Base-by-base conservation (phyloP, 805 yeast species). In the Barnettozyma wickerhamii region DNA sequence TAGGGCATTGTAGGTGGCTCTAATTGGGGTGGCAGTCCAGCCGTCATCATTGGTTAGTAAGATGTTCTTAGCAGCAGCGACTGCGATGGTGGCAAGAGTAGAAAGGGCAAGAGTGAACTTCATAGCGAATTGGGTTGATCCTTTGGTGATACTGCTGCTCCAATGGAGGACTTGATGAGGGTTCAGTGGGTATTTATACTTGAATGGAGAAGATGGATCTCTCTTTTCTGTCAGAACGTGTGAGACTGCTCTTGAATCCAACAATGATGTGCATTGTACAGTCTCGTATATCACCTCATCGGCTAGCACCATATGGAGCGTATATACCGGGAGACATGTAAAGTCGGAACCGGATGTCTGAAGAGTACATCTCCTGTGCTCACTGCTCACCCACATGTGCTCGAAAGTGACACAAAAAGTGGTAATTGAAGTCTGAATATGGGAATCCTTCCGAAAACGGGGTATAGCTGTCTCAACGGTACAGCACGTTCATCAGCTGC, bases 11-110 rank as follows among this genome's bases (percentile, higher is more conserved):
- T 75, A 77, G 10, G 75, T 58, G 13, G 81, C 77, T 54, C 81
- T 69, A 53, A 77, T 72, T 52, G 74, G 74, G 35, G 80, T 72
- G 5, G 79, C 61, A 3, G 71, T 73, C 75, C 77, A 77, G 15
- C 75, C 71, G 48, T 77, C 82, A 52, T 77, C 82, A 50, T 77
- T 75, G 45, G 80, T 69, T 30, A 74, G 61, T 17, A 75, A 55
- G 45, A 72, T 69, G 54, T 71, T 69, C 49, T 67, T 66, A 21
- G 69, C 63, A 7, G 50, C 39, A 10, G 53, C 47, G 17, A 48
- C 38, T 9, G 53, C 47, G 18, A 48, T 17, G 10, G 49, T 10
- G 7, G 37, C 20, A 3, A 36, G 5, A 4, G 48, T 23, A 15
- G 26, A 19, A 26, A 38, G n/a, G 20, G 36, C 31, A 10, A 33